A percentile compares a stretch with the other conserved stretches of the same genome.
Evolutionary conservation across 257 asterid genomes (phyloP).

Genomic region (Ophiorrhiza pumila): DNA sequence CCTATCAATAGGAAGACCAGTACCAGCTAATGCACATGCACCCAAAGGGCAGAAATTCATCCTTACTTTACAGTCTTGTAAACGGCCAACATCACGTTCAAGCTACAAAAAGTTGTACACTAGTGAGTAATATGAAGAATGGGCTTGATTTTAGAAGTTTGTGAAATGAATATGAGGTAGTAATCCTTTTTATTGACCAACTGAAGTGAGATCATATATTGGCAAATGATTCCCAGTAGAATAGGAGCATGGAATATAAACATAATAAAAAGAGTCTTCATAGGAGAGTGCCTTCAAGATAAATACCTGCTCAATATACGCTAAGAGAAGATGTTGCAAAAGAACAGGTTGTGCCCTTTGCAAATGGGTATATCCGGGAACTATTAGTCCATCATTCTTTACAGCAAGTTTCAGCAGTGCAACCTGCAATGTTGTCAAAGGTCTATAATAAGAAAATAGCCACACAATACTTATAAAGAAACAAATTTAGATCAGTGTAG

Average conservation of each 20-base stretch:
- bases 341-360: constrained; percentile 99
- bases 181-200: background rate
- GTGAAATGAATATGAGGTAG: background rate
- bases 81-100: constrained; percentile 90
- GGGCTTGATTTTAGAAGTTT: background rate
- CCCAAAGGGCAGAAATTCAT: constrained; percentile 90
- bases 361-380: constrained; percentile 97
- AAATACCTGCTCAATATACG: constrained; percentile 85
- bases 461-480: background rate
- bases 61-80: constrained; percentile 76
- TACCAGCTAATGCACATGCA: constrained; percentile 98
- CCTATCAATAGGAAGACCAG: constrained; percentile 96
- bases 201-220: background rate
- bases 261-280: background rate
- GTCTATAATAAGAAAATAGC: constrained; percentile 11
- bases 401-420: constrained; percentile 68
- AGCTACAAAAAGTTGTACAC: constrained; percentile 49
- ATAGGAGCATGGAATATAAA: background rate
- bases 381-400: constrained; percentile 72
- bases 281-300: background rate
- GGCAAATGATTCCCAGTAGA: background rate
- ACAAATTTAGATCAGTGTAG: background rate
- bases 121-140: constrained; percentile 16
- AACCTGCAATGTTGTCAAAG: constrained; percentile 35
- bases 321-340: constrained; percentile 90